These are phyloP conservation scores for Ophiostoma tasmaniense DNA, from an alignment of 2,329 filamentous ascomycete genomes.

Conservation along the genomic window DNA sequence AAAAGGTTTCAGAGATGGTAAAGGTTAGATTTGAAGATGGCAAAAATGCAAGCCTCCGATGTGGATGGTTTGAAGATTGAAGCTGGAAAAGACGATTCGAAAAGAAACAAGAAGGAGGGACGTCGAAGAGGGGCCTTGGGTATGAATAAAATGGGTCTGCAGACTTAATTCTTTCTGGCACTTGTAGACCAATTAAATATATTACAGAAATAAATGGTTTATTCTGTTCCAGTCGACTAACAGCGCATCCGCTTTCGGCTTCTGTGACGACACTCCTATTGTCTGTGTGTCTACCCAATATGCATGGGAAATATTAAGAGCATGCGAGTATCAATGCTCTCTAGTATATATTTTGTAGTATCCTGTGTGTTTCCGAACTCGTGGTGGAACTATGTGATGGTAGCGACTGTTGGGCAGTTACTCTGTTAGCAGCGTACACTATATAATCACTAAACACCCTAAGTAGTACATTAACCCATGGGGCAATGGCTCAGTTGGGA, in stretches of 20 bases:
- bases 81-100: background rate
- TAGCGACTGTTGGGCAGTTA: background rate
- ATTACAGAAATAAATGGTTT: background rate
- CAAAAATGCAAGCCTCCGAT: background rate
- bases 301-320: no score
- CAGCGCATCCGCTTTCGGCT: background rate
- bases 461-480: background rate
- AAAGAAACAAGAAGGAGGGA: constrained; percentile 1
- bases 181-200: background rate
- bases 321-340: no score
- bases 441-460: background rate
- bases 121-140: background rate
- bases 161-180: background rate
- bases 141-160: background rate
- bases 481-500: constrained; percentile 9
- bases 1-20: background rate
- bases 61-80: background rate
- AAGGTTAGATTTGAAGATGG: background rate
- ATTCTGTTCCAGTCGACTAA: background rate
- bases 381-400: no score
- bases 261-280: background rate
- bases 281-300: background rate
- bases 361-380: no score
- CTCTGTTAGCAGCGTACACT: no score
- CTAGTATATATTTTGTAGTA: no score